Evolutionary conservation across 495 filamentous ascomycete genomes (phyloP).

Genomic region (Aspergillus ostianus): DNA sequence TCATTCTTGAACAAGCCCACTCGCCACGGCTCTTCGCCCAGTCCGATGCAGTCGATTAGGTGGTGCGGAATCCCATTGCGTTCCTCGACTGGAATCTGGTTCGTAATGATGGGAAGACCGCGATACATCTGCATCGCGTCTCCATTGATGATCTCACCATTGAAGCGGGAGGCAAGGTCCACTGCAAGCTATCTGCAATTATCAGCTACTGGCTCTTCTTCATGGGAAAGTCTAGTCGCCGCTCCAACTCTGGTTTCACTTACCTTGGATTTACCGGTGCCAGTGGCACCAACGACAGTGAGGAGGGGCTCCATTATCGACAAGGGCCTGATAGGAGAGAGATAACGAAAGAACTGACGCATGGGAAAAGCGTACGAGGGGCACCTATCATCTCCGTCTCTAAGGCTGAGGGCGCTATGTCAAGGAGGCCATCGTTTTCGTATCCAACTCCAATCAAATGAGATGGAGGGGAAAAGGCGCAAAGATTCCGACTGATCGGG

Average conservation of each 20-base stretch:
- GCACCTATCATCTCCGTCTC: slow-evolving; percentile 11
- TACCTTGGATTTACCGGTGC: slow-evolving; percentile 98
- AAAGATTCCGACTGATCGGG: background rate
- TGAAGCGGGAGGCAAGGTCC: slow-evolving; percentile 75
- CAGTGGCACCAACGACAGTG: slow-evolving; percentile 86
- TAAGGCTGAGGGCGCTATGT: background rate
- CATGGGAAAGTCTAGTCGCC: background rate
- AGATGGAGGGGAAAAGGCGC: background rate
- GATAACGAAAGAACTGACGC: slow-evolving; percentile 9
- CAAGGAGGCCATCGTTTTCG: background rate
- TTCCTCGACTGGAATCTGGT: slow-evolving; percentile 77
- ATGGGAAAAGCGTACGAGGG: slow-evolving; percentile 5
- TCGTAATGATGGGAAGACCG: slow-evolving; percentile 92
- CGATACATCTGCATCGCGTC: slow-evolving; percentile 99
- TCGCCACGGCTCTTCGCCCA: slow-evolving; percentile 77
- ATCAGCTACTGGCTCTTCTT: slow-evolving; percentile 23
- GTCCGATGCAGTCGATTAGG: slow-evolving; percentile 71
- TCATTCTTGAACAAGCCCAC: slow-evolving; percentile 71
- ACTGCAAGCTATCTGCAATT: slow-evolving; percentile 76
- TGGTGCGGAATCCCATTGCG: slow-evolving; percentile 85
- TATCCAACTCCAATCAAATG: background rate
- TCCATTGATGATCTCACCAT: slow-evolving; percentile 96
- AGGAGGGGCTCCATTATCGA: slow-evolving; percentile 61
- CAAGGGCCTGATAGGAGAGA: slow-evolving; percentile 16
- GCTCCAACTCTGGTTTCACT: slow-evolving; percentile 13